phyloP scores from a whole-genome alignment of 768 basidiomycete species.

The Podaxis sp. region DNA sequence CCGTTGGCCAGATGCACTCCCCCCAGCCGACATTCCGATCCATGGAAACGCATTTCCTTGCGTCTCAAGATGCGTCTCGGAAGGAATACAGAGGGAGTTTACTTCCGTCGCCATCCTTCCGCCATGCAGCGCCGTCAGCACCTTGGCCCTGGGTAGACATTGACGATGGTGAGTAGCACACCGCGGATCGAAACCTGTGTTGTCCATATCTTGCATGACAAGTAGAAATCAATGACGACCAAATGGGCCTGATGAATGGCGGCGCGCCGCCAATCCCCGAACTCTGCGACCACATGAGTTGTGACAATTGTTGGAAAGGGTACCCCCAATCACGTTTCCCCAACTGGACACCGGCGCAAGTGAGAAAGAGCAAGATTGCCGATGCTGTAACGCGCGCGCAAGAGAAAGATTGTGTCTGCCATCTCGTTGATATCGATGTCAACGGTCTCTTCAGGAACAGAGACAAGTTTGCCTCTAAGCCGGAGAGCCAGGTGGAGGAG shows the following conservation, averaged over 20 bases:
- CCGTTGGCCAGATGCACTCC: not conserved
- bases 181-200: not conserved
- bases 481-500: constrained; percentile 22
- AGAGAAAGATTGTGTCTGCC: constrained; percentile 24
- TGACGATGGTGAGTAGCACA: constrained; percentile 26
- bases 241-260: constrained; percentile 23
- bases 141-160: constrained; percentile 47
- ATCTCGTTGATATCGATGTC: constrained; percentile 38
- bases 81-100: not conserved
- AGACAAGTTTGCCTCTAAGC: constrained; percentile 26
- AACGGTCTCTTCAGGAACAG: constrained; percentile 26
- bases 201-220: constrained; percentile 1
- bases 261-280: constrained; percentile 26
- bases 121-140: constrained; percentile 40
- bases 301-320: constrained; percentile 31
- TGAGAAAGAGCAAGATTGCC: constrained; percentile 35
- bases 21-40: not conserved
- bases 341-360: constrained; percentile 47
- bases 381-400: constrained; percentile 11
- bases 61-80: not conserved
- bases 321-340: constrained; percentile 45
- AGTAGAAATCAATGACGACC: constrained; percentile 28
- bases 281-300: constrained; percentile 29
- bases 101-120: constrained; percentile 34
- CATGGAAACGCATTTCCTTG: not conserved